Evolutionary conservation across 495 filamentous ascomycete genomes (phyloP).

Genomic region (Penicillium goetzii): DNA sequence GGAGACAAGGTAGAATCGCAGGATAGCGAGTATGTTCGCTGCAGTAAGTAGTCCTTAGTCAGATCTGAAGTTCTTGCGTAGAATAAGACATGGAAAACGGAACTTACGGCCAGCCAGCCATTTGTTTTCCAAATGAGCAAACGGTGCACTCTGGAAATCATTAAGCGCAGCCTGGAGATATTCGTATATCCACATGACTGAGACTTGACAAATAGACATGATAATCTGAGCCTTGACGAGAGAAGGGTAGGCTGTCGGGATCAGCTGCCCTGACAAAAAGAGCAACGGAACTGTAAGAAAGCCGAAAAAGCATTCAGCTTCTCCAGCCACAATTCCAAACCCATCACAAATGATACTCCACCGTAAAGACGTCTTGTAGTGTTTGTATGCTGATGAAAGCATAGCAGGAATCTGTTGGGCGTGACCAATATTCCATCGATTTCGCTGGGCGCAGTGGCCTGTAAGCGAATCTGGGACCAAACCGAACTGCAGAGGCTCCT

Average conservation of each 20-base stretch:
- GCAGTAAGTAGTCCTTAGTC: not conserved
- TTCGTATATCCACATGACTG: conserved; percentile 34
- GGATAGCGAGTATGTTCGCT: conserved; percentile 36
- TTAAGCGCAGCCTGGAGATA: conserved; percentile 28
- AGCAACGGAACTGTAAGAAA: conserved; percentile 32
- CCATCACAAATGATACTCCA: conserved; percentile 36
- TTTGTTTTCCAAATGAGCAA: conserved; percentile 41
- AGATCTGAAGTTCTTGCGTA: not conserved
- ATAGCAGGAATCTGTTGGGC: conserved; percentile 38
- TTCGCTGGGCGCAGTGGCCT: conserved; percentile 55
- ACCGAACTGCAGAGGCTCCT: conserved; percentile 56
- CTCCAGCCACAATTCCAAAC: conserved; percentile 28
- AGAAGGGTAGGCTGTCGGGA: conserved; percentile 19
- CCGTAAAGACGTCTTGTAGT: conserved; percentile 25
- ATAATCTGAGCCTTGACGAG: conserved; percentile 23
- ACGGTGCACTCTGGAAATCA: conserved; percentile 24
- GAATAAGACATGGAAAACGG: not conserved
- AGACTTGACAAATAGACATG: conserved; percentile 23
- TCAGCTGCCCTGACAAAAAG: conserved; percentile 21
- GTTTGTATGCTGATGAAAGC: conserved; percentile 13
- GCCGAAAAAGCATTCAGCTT: conserved; percentile 24
- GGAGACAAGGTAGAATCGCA: conserved; percentile 36
- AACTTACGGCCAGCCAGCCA: conserved; percentile 40
- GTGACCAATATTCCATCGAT: conserved; percentile 49
- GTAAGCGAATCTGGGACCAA: conserved; percentile 52